Conservation (phyloP, 2,329 filamentous ascomycete genomes). For the Cladorrhinum sp. region DNA sequence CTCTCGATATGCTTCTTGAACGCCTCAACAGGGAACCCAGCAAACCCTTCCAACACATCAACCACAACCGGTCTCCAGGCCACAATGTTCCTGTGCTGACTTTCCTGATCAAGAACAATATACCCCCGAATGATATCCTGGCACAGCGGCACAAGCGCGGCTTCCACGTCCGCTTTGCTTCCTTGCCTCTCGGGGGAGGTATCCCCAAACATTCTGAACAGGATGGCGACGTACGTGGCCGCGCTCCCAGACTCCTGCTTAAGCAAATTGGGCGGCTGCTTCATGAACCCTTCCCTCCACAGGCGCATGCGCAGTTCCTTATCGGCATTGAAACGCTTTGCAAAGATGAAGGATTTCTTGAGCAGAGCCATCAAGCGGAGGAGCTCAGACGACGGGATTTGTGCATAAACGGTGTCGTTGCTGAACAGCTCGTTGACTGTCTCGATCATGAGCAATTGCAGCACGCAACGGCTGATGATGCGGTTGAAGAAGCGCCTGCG, state of each 20-base stretch:
- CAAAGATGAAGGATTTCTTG: constrained; percentile 95
- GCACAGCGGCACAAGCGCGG: constrained; percentile 88
- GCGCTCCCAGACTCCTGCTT: constrained; percentile 95
- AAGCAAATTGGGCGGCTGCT: constrained; percentile 93
- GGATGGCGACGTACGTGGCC: constrained; percentile 90
- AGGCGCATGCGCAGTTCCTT: constrained; percentile 91
- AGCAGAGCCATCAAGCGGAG: constrained; percentile 89
- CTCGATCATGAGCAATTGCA: constrained; percentile 98
- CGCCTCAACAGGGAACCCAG: constrained; percentile 70
- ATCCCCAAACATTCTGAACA: constrained; percentile 97
- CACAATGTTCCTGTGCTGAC: constrained; percentile 92
- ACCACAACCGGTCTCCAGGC: constrained; percentile 98
- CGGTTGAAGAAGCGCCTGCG: constrained; percentile 96
- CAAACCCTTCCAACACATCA: constrained; percentile 91
- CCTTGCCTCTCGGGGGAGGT: constrained; percentile 76
- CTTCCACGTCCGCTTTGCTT: constrained; percentile 79
- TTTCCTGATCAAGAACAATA: constrained; percentile 85
- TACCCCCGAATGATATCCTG: constrained; percentile 90
- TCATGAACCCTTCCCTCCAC: constrained; percentile 99
- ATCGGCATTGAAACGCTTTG: constrained; percentile 95
- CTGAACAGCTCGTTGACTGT: constrained; percentile 98
- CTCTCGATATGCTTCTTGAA: constrained; percentile 76
- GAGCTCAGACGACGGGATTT: constrained; percentile 87
- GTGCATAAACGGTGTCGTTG: constrained; percentile 88
- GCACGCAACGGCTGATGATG: constrained; percentile 96